Evolutionary conservation across 176 grass and related monocot species (phyloP).

Genomic region (Zizania latifolia): DNA sequence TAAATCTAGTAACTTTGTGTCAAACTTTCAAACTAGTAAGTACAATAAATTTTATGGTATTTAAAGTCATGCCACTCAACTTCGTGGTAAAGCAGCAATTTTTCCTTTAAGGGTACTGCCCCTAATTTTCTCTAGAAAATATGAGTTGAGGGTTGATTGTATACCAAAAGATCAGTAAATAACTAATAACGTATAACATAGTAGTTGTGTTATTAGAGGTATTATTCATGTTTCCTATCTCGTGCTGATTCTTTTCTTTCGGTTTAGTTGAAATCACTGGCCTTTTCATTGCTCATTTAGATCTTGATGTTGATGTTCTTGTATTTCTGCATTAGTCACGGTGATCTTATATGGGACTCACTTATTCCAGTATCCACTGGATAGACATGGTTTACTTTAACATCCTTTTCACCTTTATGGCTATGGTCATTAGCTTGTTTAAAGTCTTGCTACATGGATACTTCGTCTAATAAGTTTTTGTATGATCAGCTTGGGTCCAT

Average conservation of each 20-base stretch:
- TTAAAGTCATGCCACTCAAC: too few relatives aligned
- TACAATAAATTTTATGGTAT: too few relatives aligned
- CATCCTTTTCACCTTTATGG: slow-evolving; percentile 26
- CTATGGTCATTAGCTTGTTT: neutral
- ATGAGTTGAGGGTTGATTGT: neutral
- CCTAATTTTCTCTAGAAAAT: neutral
- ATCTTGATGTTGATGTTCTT: neutral
- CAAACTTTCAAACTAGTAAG: too few relatives aligned
- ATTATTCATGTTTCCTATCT: too few relatives aligned
- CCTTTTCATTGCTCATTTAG: neutral
- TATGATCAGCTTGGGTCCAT: neutral
- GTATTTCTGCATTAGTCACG: neutral
- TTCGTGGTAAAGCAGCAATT: too few relatives aligned
- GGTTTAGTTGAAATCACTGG: neutral
- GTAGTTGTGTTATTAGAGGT: neutral
- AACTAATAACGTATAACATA: neutral
- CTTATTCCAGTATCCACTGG: neutral
- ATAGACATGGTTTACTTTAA: slow-evolving; percentile 11
- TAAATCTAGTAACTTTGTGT: too few relatives aligned
- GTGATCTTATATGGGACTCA: neutral
- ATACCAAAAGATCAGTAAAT: neutral
- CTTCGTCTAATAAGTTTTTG: neutral
- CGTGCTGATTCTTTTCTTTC: neutral
- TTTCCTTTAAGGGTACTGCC: too few relatives aligned
- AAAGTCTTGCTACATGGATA: neutral